Base-by-base conservation (phyloP, 345 rosid genomes). In the Melaleuca alternifolia region DNA sequence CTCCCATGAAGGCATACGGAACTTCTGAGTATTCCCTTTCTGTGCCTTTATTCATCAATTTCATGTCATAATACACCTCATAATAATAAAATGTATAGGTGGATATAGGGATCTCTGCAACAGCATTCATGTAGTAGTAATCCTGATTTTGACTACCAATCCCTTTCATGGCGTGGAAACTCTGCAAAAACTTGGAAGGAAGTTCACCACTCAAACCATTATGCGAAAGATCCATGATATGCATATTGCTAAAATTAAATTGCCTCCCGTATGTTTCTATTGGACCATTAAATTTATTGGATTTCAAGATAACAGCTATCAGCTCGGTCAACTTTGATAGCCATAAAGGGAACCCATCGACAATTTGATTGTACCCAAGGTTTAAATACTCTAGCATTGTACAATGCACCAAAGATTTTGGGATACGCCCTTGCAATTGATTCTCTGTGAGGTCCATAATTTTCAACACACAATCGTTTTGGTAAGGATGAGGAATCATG, bases 61-160 rank as follows among this genome's bases (percentile, higher is more conserved):
- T 56, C 61, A 56, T 59, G 0, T 14, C 71, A 59, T 10, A 59
- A 28, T n/a, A n/a, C n/a, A n/a, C 7, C 33, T 26, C 3, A 0
- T 5, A 0, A 20, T 54, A 8, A 20, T 20, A 11, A 54, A 20
- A 54, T 54, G 26, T 54, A 0, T 20, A 24, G 11, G 23, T 20
- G 24, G 0, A 0, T 0, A 54, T 4, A 54, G 11, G 5, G 59
- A 54, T 10, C n/a, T 4, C 1, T 54, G 20, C 5, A 54, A 10
- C 20, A 54, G 59, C 2, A 59, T n/a, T n/a, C 37, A 59, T n/a
- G 6, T 59, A n/a, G n/a, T n/a, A 53, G 24, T 24, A 0, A 6
- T 23, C 10, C 0, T 0, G 0, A 0, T 56, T n/a, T 24, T 24
- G 28, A 5, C 6, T 5, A 56, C 5, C 10, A 4, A 24, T 56